Conservation (phyloP, 1,284 basidiomycete species). For the Boletus semigastroideus region DNA sequence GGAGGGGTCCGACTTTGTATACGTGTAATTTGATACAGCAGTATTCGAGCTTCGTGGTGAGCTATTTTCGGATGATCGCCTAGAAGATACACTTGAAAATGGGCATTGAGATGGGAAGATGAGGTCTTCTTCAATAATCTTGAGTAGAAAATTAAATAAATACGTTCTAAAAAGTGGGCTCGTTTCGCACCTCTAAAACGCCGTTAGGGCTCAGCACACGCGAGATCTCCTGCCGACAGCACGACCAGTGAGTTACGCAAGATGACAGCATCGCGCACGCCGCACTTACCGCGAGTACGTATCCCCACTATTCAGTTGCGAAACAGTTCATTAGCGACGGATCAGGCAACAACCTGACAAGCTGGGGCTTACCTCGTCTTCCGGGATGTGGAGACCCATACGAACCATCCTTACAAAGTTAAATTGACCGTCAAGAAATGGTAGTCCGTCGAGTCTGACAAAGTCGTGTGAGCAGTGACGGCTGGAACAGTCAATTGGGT, state of each 20-base stretch:
- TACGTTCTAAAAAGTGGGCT: neutral
- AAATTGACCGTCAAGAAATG: conserved; percentile 56
- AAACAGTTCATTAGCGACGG: conserved; percentile 11
- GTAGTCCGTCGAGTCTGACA: conserved; percentile 57
- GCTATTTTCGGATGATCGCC: conserved; percentile 21
- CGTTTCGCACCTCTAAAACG: conserved; percentile 55
- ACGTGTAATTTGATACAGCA: conserved; percentile 20
- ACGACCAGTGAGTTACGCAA: conserved; percentile 14
- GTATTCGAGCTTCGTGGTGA: conserved; percentile 32
- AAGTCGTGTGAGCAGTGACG: conserved; percentile 6
- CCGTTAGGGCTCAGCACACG: conserved; percentile 62
- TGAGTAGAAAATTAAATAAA: conserved; percentile 7
- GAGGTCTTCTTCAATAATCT: conserved; percentile 73
- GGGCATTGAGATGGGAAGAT: conserved; percentile 56
- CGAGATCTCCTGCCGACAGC: conserved; percentile 52
- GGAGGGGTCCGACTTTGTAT: conserved; percentile 29
- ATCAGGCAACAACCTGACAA: neutral
- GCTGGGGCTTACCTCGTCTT: conserved; percentile 55
- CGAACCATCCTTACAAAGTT: conserved; percentile 63
- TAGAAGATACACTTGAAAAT: conserved; percentile 8
- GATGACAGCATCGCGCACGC: conserved; percentile 1
- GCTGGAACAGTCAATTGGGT: neutral
- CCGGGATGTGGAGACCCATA: conserved; percentile 66
- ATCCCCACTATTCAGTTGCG: conserved; percentile 43
- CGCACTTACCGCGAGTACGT: conserved; percentile 46